Evolutionary conservation across 164 flowering plant species (phyloP).

Genomic region (Magnolia kwangsiensis): DNA sequence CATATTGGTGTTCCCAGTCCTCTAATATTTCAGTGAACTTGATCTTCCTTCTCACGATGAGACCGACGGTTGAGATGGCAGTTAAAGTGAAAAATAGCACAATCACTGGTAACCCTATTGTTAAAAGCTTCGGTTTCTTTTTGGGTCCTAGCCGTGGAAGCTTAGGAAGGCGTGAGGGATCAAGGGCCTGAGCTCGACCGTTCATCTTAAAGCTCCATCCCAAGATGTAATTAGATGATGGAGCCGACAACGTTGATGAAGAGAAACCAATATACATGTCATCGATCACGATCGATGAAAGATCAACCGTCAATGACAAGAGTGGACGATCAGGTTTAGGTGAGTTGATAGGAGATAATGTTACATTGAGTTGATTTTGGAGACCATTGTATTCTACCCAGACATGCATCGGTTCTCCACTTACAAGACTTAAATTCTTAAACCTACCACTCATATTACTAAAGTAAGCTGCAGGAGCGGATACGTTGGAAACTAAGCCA

Average conservation of each 20-base stretch:
- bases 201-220: slow-evolving; percentile 23
- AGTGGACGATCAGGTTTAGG: slow-evolving; percentile 16
- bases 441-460: too few species aligned
- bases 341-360: slow-evolving; percentile 1
- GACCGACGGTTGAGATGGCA: background rate
- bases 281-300: background rate
- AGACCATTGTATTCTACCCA: too few species aligned
- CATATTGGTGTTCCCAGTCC: slow-evolving; percentile 6
- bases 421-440: too few species aligned
- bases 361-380: too few species aligned
- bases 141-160: background rate
- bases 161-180: slow-evolving; percentile 9
- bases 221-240: slow-evolving; percentile 8
- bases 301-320: slow-evolving; percentile 9
- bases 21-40: slow-evolving; percentile 10
- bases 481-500: slow-evolving; percentile 9
- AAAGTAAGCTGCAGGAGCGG: slow-evolving; percentile 18
- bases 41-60: slow-evolving; percentile 9
- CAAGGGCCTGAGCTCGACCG: slow-evolving; percentile 11
- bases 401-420: too few species aligned
- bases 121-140: slow-evolving; percentile 2
- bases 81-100: background rate
- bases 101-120: slow-evolving; percentile 1
- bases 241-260: background rate
- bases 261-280: slow-evolving; percentile 19